Evolutionary conservation across 306 rosid species (phyloP).

Genomic region (Cucurbita pepo): DNA sequence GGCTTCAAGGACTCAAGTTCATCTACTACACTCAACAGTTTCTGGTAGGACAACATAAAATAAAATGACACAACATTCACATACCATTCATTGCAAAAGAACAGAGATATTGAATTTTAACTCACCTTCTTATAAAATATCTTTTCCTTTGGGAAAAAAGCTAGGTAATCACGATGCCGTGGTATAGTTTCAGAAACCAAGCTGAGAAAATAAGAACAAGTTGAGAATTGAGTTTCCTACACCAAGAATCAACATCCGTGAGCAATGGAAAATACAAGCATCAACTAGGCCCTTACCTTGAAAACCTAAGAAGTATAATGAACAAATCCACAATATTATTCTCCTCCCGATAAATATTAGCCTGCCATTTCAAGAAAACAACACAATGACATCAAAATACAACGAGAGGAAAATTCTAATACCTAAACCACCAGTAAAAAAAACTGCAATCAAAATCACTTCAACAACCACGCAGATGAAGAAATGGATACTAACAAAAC

Average conservation of each 20-base stretch:
- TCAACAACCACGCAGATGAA: background rate
- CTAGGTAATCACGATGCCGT: conserved; percentile 63
- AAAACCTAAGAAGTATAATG: conserved; percentile 76
- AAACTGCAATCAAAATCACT: background rate
- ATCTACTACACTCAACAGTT: conserved; percentile 35
- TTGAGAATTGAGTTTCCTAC: background rate
- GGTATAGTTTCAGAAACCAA: conserved; percentile 96
- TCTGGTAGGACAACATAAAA: conserved; percentile 28
- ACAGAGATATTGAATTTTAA: conserved; percentile 5
- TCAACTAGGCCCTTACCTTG: conserved; percentile 36
- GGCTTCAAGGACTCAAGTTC: conserved; percentile 80
- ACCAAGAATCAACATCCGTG: background rate
- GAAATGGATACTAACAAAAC: background rate
- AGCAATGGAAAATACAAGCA: background rate
- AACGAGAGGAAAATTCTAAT: background rate
- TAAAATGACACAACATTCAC: conserved; percentile 7
- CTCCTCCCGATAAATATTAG: conserved; percentile 68
- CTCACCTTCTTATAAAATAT: conserved; percentile 54
- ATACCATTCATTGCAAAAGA: background rate
- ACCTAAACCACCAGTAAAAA: background rate
- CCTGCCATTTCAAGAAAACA: conserved; percentile 30
- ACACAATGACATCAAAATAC: background rate
- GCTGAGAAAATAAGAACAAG: conserved; percentile 23
- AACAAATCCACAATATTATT: conserved; percentile 73
- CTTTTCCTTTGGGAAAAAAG: conserved; percentile 39